Evolutionary conservation across 169 alveolate genomes (phyloP), one percentile per base, ranked within the genome.

Genomic region (Plasmodium billcollinsi): DNA sequence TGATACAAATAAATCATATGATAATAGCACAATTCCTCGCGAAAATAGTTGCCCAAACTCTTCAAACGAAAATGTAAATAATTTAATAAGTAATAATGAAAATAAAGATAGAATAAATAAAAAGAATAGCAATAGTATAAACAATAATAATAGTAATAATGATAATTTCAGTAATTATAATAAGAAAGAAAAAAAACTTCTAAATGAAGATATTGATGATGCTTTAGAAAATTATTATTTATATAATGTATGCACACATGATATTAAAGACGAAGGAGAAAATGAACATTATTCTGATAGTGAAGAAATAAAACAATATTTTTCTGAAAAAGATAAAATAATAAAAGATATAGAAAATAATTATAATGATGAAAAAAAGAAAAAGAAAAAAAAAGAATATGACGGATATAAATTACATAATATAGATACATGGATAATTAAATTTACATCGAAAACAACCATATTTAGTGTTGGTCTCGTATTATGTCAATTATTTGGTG

Each of bases 401-500:
- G 93, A 66, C 29, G 56, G 24, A 26, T 80, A 15, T 59, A 59
- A 88, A 73, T 47, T 70, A 62, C 76, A 56, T 52, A 54, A 63
- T 14, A 63, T 75, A 49, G 88, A 88, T 49, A 74, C 85, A 74
- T 93, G 95, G 95, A 91, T 89, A 9, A 89, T 93, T 52, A 49
- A 69, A 39, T 80, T 93, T 50, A 59, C 93, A 21, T 85, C 86
- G 12, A 24, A 86, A 62, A 88, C 92, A 24, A 93, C 93, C 9
- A 91, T 93, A 9, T 93, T 93, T 63, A 89, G 93, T 67, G 90
- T 91, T 1, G 95, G 94, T 14, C 20, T 93, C 66, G 92, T 93
- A 61, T 45, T 93, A 24, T 93, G 93, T 49, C 95, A 93, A 85
- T 73, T 93, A 33, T 83, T 93, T 12, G 95, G 95, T 9, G 95